Conservation (phyloP, 176 grass and related monocot genomes). For the Lolium multiflorum region DNA sequence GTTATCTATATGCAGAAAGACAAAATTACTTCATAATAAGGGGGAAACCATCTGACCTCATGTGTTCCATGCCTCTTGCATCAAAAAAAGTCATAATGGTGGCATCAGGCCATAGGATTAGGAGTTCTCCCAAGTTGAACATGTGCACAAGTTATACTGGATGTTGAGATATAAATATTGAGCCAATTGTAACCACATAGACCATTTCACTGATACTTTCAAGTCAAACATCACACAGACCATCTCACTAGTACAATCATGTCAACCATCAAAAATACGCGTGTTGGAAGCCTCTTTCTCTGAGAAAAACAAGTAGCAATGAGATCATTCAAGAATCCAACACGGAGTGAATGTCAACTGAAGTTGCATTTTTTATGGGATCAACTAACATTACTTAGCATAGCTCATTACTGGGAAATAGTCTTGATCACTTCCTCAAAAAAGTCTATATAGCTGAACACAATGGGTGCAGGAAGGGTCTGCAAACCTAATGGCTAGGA, state of each 20-base stretch:
- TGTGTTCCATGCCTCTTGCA: background rate
- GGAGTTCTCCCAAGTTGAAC: background rate
- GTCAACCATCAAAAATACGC: background rate
- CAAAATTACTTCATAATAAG: background rate
- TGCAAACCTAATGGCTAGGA: background rate
- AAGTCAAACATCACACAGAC: background rate
- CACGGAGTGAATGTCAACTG: background rate
- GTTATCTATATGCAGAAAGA: background rate
- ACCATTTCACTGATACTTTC: no score
- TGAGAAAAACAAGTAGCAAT: background rate
- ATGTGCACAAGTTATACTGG: background rate
- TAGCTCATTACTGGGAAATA: background rate
- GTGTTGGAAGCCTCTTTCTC: background rate
- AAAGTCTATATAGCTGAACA: background rate
- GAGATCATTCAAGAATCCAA: background rate
- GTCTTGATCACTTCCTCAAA: background rate
- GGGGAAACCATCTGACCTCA: background rate
- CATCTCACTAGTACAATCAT: background rate
- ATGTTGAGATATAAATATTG: background rate
- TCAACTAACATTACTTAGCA: background rate
- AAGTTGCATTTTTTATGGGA: background rate
- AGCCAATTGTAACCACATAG: background rate
- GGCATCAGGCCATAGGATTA: background rate
- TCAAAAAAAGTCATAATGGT: background rate
- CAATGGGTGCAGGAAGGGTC: background rate